A percentile compares a stretch with the other conserved stretches of the same genome.
phyloP scores from a whole-genome alignment of 169 alveolate species.

The Plasmodium coatneyi region DNA sequence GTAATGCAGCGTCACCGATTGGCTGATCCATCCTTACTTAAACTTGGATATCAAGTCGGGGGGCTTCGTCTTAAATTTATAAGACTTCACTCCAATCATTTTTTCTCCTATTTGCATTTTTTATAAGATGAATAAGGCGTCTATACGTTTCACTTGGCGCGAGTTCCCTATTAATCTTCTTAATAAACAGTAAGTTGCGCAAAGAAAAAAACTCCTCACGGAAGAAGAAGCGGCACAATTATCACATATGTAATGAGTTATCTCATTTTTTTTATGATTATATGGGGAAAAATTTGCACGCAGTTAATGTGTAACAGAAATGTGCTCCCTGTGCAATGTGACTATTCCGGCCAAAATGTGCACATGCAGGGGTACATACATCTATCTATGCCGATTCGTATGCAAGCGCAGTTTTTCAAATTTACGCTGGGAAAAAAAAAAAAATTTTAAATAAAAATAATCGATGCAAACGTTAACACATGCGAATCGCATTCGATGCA shows the following conservation, averaged over 20 bases:
- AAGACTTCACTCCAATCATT: constrained; percentile 22
- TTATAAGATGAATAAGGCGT: neutral
- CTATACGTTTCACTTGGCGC: neutral
- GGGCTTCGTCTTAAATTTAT: constrained; percentile 43
- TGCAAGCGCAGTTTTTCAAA: neutral
- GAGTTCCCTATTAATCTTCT: neutral
- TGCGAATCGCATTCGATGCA: neutral
- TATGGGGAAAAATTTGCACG: neutral
- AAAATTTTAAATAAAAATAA: neutral
- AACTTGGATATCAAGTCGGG: constrained; percentile 36
- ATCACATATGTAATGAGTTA: neutral
- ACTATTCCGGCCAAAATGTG: neutral
- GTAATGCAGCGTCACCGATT: neutral
- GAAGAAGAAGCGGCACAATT: neutral
- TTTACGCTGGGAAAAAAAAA: neutral
- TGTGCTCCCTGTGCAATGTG: neutral
- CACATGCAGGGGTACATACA: neutral
- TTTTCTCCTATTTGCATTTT: neutral
- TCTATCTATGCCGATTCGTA: neutral
- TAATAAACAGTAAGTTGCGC: neutral
- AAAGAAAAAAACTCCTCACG: neutral
- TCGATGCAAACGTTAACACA: neutral
- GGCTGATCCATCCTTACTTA: constrained; percentile 15
- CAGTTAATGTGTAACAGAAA: neutral
- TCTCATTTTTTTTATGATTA: neutral